Base-by-base conservation (phyloP, 805 yeast genomes). In the Jamesozyma jinghongensis region DNA sequence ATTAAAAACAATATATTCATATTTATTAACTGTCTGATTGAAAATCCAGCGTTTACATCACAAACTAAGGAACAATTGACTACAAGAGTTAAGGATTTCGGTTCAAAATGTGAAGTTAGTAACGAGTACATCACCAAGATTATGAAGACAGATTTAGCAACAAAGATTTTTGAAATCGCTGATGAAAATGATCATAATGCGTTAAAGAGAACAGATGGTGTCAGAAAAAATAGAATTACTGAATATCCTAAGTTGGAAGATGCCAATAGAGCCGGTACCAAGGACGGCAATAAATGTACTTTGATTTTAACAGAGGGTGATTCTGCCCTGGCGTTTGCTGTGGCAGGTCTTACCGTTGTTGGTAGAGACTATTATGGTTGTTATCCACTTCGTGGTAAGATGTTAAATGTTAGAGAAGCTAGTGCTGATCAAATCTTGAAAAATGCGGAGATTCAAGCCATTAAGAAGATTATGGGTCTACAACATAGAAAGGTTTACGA, bases 31-130 rank as follows among this genome's bases (percentile, higher is more conserved):
- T 86, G 96, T 71, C 69, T 88, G 51, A 79, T 92, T 63, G 96
- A 87, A 58, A 92, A 92, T 53, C 98, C 98, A 0, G 94, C 97
- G 0, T 92, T 92, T 60, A 87, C 97, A 0, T 88, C 97, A 0
- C 98, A 92, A 66, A 92, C 98, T 0, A 92, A 92, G 57, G 98
- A 92, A 61, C 95, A 87, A 57, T 67, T 92, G 53, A 88, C 96
- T 19, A 86, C 97, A 0, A 79, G 92, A 57, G 79, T 79, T 0
- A 71, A 82, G 16, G 94, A 88, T 50, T 92, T 90, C 67, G 97
- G 97, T 20, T 85, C 95, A 8, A 81, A 68, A 67, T 83, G 75
- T 58, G 78, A 72, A n/a, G 70, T 92, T 5, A 74, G 85, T 13
- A 94, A 84, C 44, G 81, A 70, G 19, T 92, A 85, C 59, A 72